Evolutionary conservation across 768 basidiomycete genomes (phyloP).

Genomic region (Lentinula sp.): DNA sequence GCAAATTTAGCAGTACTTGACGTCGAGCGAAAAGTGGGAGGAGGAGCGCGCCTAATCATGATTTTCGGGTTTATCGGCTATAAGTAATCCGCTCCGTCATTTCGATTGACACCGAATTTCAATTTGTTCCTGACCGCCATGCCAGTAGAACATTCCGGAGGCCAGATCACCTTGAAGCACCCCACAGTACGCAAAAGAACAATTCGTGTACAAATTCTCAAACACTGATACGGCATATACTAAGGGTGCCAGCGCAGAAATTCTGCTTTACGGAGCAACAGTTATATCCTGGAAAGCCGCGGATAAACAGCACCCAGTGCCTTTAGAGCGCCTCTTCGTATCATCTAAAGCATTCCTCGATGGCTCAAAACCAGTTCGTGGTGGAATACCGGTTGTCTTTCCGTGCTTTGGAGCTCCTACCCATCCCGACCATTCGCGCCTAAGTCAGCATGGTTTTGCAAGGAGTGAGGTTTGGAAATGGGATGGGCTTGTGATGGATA

Average conservation of each 20-base stretch:
- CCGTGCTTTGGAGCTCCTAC: slow-evolving; percentile 86
- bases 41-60: too few species aligned
- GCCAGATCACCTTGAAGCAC: slow-evolving; percentile 49
- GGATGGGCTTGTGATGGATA: slow-evolving; percentile 22
- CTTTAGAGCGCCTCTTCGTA: slow-evolving; percentile 73
- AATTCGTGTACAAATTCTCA: background rate
- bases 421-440: slow-evolving; percentile 61
- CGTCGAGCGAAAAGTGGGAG: too few species aligned
- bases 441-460: slow-evolving; percentile 91
- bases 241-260: slow-evolving; percentile 60
- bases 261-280: slow-evolving; percentile 81
- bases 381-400: slow-evolving; percentile 65
- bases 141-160: slow-evolving; percentile 46
- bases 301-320: slow-evolving; percentile 24
- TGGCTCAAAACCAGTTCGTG: slow-evolving; percentile 42
- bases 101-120: too few species aligned
- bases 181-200: slow-evolving; percentile 33
- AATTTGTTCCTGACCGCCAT: slow-evolving; percentile 22
- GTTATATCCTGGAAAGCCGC: slow-evolving; percentile 80
- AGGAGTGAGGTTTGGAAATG: slow-evolving; percentile 64
- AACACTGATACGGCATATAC: background rate
- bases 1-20: too few species aligned
- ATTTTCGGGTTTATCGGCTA: too few species aligned
- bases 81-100: too few species aligned
- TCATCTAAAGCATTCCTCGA: too few species aligned